These are phyloP conservation scores for Helotiales sp. DNA, from an alignment of 2,329 filamentous ascomycete genomes.

Conservation along the genomic window DNA sequence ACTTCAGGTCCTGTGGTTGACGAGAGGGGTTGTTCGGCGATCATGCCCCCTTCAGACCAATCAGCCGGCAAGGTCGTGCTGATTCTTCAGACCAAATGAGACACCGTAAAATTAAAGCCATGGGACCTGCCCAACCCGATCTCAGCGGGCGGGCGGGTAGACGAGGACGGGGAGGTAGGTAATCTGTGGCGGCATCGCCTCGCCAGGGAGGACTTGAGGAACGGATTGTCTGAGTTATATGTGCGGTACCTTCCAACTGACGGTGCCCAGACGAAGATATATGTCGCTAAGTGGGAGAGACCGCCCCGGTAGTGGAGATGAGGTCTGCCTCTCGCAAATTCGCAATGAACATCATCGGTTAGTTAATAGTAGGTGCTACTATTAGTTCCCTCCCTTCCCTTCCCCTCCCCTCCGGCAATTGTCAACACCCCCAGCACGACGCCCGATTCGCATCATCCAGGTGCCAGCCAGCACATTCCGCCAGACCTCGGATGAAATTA, in stretches of 20 bases:
- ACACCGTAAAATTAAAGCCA: constrained; percentile 5
- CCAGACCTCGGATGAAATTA: neutral
- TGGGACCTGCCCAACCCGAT: constrained; percentile 17
- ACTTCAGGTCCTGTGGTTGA: constrained; percentile 10
- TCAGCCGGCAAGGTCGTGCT: constrained; percentile 13
- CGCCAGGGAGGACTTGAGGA: too few species aligned
- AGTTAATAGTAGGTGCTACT: too few species aligned
- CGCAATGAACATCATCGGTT: too few species aligned
- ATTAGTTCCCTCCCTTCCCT: too few species aligned
- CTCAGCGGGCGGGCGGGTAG: constrained; percentile 16
- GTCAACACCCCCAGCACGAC: neutral
- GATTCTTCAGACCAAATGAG: constrained; percentile 7
- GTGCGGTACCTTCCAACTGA: too few species aligned
- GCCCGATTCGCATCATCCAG: neutral
- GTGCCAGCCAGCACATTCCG: too few species aligned
- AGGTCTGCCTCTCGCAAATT: too few species aligned
- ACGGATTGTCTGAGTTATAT: too few species aligned
- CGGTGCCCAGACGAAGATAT: too few species aligned
- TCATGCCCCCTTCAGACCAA: constrained; percentile 24
- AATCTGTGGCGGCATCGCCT: too few species aligned
- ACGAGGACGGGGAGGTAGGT: neutral
- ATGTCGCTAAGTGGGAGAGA: too few species aligned
- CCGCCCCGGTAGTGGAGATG: too few species aligned
- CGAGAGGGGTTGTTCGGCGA: constrained; percentile 24
- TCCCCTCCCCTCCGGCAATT: neutral